A percentile compares a stretch with the other conserved stretches of the same genome.
Evolutionary conservation across 495 filamentous ascomycete genomes (phyloP).

Genomic region (Talaromyces stipitatus): DNA sequence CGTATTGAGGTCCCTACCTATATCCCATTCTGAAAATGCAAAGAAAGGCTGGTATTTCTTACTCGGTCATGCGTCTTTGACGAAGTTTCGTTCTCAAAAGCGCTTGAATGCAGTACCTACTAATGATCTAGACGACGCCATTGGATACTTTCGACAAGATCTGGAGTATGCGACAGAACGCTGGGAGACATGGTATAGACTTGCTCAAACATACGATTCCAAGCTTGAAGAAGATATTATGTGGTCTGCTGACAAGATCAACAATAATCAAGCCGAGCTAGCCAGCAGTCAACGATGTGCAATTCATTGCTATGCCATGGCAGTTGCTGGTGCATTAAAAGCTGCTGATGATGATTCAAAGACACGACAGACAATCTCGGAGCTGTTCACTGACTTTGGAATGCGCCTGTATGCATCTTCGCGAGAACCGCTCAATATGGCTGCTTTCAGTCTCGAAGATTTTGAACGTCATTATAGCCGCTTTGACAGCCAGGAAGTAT

Average conservation of each 20-base stretch:
- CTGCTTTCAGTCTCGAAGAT: conserved; percentile 66
- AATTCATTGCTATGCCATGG: conserved; percentile 92
- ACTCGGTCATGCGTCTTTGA: conserved; percentile 77
- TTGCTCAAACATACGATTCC: conserved; percentile 85
- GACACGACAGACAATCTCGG: conserved; percentile 59
- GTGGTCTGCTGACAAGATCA: conserved; percentile 95
- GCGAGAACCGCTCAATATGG: conserved; percentile 88
- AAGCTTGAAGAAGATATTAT: conserved; percentile 87
- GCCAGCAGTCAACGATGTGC: conserved; percentile 68
- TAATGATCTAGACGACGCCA: conserved; percentile 79
- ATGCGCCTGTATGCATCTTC: conserved; percentile 84
- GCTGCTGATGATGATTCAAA: conserved; percentile 54
- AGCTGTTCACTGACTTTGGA: conserved; percentile 85
- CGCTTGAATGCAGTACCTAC: conserved; percentile 67
- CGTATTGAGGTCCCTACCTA: conserved; percentile 40
- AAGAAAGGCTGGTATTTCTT: conserved; percentile 89
- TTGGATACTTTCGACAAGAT: conserved; percentile 75
- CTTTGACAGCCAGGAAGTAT: conserved; percentile 58
- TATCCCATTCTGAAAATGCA: conserved; percentile 53
- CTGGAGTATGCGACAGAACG: conserved; percentile 74
- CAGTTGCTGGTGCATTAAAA: conserved; percentile 64
- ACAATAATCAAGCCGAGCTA: conserved; percentile 70
- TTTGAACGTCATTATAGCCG: conserved; percentile 72
- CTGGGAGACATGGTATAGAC: conserved; percentile 95
- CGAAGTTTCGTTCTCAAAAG: conserved; percentile 81